Evolutionary conservation across 208 protist species (phyloP).

Genomic region (Trichomonas vaginalis): DNA sequence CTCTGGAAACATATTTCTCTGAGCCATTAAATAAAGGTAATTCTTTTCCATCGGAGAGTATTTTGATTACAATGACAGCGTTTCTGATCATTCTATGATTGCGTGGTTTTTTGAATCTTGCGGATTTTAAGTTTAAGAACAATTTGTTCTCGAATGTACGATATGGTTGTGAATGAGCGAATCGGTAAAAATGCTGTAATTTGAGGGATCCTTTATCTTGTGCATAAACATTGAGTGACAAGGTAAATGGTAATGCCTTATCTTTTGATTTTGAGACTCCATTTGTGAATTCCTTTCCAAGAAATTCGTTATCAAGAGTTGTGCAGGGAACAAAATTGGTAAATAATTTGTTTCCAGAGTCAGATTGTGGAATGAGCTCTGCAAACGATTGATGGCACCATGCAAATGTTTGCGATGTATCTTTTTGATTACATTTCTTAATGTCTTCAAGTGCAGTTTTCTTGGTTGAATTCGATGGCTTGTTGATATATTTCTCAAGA

Average conservation of each 20-base stretch:
- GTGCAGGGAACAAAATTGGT: background rate
- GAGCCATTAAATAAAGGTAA: background rate
- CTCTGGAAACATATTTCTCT: background rate
- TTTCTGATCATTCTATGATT: background rate
- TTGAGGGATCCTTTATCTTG: background rate
- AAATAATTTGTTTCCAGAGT: background rate
- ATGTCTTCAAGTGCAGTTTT: background rate
- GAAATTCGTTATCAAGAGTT: background rate
- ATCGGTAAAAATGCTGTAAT: background rate
- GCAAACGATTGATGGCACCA: background rate
- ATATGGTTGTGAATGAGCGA: background rate
- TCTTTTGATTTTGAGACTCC: background rate
- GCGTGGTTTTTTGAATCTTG: background rate
- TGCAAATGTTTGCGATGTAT: background rate
- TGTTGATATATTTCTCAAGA: background rate
- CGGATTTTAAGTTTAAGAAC: background rate
- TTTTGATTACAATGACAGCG: background rate
- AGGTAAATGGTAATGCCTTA: background rate
- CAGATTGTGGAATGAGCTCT: background rate
- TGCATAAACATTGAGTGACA: background rate
- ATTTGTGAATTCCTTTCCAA: background rate
- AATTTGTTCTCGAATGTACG: background rate
- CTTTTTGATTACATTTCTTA: background rate
- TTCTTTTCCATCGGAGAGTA: background rate
- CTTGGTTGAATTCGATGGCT: background rate